Base-by-base conservation (phyloP, 2,329 filamentous ascomycete species). In the Coniella vitis region DNA sequence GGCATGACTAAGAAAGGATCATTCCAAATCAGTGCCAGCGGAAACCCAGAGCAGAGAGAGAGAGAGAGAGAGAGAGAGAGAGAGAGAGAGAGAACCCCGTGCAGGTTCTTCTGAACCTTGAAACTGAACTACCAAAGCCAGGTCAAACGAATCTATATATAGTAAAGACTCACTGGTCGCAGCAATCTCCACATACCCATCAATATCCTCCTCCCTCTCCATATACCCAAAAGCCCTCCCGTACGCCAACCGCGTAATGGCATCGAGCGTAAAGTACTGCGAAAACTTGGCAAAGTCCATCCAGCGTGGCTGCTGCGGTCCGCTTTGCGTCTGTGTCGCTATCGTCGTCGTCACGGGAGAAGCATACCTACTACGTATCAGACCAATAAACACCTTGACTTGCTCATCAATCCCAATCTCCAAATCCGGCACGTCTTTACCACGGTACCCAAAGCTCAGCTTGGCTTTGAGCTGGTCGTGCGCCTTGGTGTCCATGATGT, bases 231-330 rank as follows among this genome's bases (percentile, higher is more conserved):
- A 73, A 1, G 66, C 56, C 35, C 66, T 54, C 19, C 73, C 72
- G 25, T 75, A 69, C 1, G 69, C 70, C 4, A 77, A 53, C 37
- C 66, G 65, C 38, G 66, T 71, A 45, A 78, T 70, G 20, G 74
- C 68, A 54, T 77, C 74, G 1, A 76, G 58, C 0, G 72, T 70
- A 45, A 75, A 69, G 61, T 66, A 74, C 22, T 71, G 68, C 4
- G 69, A 62, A 38, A 69, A 68, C 10, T 60, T 57, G 10, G 67
- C 65, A 29, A 76, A 56, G 53, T 77, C 71, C 56, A 75, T 63
- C n/a, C 65, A 54, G 41, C 72, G 72, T 20, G 34, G 19, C 4
- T 38, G 16, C 9, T 14, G n/a, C n/a, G n/a, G n/a, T n/a, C n/a
- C n/a, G n/a, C n/a, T n/a, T n/a, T n/a, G n/a, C n/a, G n/a, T n/a